These are phyloP conservation scores for Diaporthe aspalathi DNA, from an alignment of 2,329 filamentous ascomycete genomes.

Conservation along the genomic window DNA sequence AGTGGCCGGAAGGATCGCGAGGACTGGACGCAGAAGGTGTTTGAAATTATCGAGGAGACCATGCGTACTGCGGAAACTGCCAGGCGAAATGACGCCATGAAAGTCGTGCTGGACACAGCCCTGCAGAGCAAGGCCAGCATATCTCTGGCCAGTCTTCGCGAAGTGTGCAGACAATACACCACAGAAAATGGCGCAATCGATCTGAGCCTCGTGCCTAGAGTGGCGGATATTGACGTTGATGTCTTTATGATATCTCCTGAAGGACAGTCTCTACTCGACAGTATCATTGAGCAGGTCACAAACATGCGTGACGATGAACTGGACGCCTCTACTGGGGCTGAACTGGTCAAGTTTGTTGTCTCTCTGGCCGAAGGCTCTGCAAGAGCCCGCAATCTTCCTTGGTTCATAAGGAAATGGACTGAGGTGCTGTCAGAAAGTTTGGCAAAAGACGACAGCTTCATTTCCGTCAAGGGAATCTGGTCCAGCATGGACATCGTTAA, in stretches of 20 bases:
- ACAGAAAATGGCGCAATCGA: conserved; percentile 50
- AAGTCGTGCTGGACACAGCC: conserved; percentile 49
- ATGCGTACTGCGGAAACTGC: conserved; percentile 42
- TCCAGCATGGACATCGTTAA: conserved; percentile 42
- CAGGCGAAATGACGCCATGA: conserved; percentile 45
- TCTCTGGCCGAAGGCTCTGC: conserved; percentile 58
- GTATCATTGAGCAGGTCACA: conserved; percentile 52
- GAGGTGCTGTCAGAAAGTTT: conserved; percentile 53
- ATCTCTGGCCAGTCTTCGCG: conserved; percentile 54
- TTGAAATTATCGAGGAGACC: conserved; percentile 47
- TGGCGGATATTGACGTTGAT: conserved; percentile 60
- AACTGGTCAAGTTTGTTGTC: conserved; percentile 51
- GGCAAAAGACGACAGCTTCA: conserved; percentile 36
- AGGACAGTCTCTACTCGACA: conserved; percentile 53
- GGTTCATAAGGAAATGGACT: conserved; percentile 62
- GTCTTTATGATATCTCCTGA: conserved; percentile 55
- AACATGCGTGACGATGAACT: conserved; percentile 39
- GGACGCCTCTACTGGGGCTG: conserved; percentile 6
- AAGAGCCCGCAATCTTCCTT: conserved; percentile 56
- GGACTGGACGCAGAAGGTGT: conserved; percentile 54
- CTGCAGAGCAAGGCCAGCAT: conserved; percentile 48
- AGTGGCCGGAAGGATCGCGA: conserved; percentile 53
- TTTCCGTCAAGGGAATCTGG: conserved; percentile 44
- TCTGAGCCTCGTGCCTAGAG: conserved; percentile 56
- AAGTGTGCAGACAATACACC: conserved; percentile 57